phyloP scores from a whole-genome alignment of 2,329 filamentous ascomycete genomes.

The Zymoseptoria brevis region DNA sequence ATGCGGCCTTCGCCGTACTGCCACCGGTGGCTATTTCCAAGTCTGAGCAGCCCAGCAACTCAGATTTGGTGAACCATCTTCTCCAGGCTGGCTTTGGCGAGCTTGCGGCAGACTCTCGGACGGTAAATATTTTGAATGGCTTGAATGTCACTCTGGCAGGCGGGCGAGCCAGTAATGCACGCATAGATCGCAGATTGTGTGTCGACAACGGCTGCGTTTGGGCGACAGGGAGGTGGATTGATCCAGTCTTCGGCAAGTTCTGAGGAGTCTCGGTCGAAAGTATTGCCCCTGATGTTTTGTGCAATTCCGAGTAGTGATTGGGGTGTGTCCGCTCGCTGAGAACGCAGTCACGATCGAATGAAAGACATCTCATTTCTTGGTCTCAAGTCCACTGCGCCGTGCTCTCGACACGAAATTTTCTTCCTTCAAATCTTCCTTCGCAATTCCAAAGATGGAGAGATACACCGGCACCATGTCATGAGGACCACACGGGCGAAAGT shows the following conservation, averaged over 20 bases:
- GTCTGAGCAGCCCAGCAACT: conserved; percentile 6
- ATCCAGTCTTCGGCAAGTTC: conserved; percentile 4
- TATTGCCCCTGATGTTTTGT: background rate
- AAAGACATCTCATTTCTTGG: background rate
- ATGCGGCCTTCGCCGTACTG: conserved; percentile 8
- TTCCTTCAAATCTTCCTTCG: conserved; percentile 13
- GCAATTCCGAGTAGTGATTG: background rate
- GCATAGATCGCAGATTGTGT: conserved; percentile 9
- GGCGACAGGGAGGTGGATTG: conserved; percentile 10
- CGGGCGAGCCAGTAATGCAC: conserved; percentile 6
- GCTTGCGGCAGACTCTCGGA: background rate
- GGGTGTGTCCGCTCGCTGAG: background rate
- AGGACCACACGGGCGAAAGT: conserved; percentile 13
- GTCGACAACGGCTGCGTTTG: conserved; percentile 13
- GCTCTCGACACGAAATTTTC: conserved; percentile 31
- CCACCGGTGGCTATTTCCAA: conserved; percentile 2
- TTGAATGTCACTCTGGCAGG: conserved; percentile 4
- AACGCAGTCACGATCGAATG: background rate
- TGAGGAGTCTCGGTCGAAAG: background rate
- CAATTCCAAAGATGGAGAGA: conserved; percentile 7
- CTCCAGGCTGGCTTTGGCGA: conserved; percentile 8
- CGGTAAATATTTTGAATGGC: background rate
- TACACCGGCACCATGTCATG: conserved; percentile 16
- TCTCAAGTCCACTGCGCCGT: background rate
- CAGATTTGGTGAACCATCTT: conserved; percentile 3